These are phyloP conservation scores for Epichloe scottii DNA, from an alignment of 2,329 filamentous ascomycete species.

Conservation along the genomic window DNA sequence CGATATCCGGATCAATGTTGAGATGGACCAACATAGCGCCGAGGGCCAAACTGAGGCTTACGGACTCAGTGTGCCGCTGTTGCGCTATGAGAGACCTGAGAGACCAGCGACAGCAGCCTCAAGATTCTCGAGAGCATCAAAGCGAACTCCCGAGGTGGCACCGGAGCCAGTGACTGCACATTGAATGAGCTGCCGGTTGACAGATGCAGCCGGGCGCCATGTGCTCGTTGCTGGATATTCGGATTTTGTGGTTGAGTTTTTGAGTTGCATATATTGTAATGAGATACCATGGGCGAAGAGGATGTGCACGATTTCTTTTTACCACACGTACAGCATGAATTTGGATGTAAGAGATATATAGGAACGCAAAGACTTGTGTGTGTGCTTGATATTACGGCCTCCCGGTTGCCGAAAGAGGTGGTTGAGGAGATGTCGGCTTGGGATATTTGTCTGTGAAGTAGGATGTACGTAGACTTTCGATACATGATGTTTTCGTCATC, in stretches of 20 bases:
- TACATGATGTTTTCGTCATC: too few species aligned
- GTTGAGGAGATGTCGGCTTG: too few species aligned
- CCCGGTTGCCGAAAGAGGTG: too few species aligned
- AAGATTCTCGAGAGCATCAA: slow-evolving; percentile 5
- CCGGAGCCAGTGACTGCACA: neutral
- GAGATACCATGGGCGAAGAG: neutral
- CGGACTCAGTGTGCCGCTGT: slow-evolving; percentile 68
- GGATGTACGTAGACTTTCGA: too few species aligned
- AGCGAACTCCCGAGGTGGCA: neutral
- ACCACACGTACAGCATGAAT: neutral
- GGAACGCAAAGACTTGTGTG: too few species aligned
- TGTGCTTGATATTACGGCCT: too few species aligned
- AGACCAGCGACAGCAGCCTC: neutral
- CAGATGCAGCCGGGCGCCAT: neutral
- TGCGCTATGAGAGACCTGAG: slow-evolving; percentile 31
- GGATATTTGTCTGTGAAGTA: too few species aligned
- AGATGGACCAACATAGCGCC: slow-evolving; percentile 72
- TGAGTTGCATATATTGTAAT: neutral
- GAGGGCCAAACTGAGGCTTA: slow-evolving; percentile 73
- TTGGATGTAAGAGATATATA: neutral
- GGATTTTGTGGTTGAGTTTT: neutral
- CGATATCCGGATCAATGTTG: slow-evolving; percentile 76
- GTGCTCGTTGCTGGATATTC: neutral
- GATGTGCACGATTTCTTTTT: neutral
- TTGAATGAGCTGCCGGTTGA: neutral